These are phyloP conservation scores for Hypoxylon intermedium DNA, from an alignment of 495 filamentous ascomycete species.

Conservation along the genomic window DNA sequence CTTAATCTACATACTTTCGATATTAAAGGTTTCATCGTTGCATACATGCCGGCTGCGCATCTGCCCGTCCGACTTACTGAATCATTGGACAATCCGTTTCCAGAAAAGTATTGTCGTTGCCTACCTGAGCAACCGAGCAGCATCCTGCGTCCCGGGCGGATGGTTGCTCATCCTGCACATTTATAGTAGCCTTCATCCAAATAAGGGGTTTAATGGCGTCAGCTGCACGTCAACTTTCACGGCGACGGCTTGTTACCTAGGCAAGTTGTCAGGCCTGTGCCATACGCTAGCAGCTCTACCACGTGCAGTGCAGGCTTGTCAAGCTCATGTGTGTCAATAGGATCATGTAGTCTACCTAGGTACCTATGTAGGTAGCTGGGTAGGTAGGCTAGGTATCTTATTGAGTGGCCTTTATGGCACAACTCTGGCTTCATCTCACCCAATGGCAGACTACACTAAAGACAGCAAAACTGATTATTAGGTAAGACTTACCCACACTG, in stretches of 20 bases:
- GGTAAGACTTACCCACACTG: constrained; percentile 7
- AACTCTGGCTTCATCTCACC: neutral
- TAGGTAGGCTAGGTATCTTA: too few species aligned
- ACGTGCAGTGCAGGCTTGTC: constrained; percentile 17
- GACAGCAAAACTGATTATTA: constrained; percentile 8
- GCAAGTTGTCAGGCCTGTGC: too few species aligned
- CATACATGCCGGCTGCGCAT: constrained; percentile 18
- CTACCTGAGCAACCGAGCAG: constrained; percentile 6
- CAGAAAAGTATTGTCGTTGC: neutral
- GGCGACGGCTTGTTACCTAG: neutral
- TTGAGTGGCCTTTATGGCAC: too few species aligned
- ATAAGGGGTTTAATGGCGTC: constrained; percentile 25
- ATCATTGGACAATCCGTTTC: neutral
- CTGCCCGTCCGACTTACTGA: neutral
- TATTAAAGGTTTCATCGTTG: constrained; percentile 18
- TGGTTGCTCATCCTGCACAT: constrained; percentile 21
- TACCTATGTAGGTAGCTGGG: too few species aligned
- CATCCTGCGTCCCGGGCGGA: constrained; percentile 15
- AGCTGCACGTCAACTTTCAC: constrained; percentile 19
- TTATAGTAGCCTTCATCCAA: constrained; percentile 20
- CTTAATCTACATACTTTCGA: constrained; percentile 9
- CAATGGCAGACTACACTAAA: neutral
- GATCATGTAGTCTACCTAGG: too few species aligned
- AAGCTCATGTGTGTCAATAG: neutral
- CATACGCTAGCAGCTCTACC: constrained; percentile 13